Conservation (phyloP, 306 rosid species). For the Astragalus glycyphyllos region DNA sequence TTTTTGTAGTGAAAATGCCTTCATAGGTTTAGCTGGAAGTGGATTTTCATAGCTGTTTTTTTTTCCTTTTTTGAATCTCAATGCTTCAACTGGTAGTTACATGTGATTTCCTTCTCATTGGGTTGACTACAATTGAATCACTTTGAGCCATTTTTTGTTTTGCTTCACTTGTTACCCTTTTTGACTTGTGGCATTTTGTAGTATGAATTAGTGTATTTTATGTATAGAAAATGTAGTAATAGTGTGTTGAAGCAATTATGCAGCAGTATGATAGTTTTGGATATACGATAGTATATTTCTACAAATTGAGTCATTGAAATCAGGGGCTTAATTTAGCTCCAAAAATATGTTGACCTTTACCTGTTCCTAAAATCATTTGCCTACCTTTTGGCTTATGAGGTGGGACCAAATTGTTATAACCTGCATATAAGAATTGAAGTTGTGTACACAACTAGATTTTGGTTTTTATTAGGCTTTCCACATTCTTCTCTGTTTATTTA, state of each 20-base stretch:
- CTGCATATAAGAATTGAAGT: neutral
- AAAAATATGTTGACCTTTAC: too few relatives aligned
- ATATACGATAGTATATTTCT: neutral
- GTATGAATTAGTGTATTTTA: neutral
- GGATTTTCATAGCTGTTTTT: too few relatives aligned
- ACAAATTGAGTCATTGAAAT: neutral
- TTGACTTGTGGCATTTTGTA: neutral
- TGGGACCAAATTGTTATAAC: slow-evolving; percentile 8
- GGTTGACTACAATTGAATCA: neutral
- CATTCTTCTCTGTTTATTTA: neutral
- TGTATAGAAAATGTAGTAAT: neutral
- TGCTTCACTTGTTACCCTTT: neutral
- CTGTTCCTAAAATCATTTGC: neutral
- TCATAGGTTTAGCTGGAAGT: too few relatives aligned
- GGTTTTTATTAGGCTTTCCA: neutral
- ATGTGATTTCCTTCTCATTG: neutral
- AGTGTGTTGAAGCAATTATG: neutral
- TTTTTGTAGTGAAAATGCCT: too few relatives aligned
- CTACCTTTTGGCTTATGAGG: neutral
- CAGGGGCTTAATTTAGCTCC: neutral
- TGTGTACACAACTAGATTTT: neutral
- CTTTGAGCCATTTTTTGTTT: neutral
- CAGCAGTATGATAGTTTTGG: neutral
- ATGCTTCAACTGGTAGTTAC: neutral
- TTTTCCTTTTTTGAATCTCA: too few relatives aligned